Percentiles rank a stretch among this genome's conserved stretches.
These are phyloP conservation scores for Odontarrhena argentea DNA, from an alignment of 345 rosid species.

Conservation along the genomic window DNA sequence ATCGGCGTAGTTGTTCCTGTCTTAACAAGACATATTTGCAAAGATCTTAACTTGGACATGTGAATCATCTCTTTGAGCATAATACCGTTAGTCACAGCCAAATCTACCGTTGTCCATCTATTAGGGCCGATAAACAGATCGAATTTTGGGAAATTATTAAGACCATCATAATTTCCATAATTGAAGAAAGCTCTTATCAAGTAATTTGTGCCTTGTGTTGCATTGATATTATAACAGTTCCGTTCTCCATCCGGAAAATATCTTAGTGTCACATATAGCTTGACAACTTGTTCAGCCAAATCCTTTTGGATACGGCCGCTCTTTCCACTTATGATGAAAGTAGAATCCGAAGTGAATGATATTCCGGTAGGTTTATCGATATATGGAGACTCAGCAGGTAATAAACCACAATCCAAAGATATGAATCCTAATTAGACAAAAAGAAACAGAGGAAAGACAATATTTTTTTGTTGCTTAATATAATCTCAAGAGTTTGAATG, in stretches of 20 bases:
- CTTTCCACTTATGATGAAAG: constrained; percentile 28
- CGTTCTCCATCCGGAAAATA: constrained; percentile 24
- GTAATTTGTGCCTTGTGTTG: constrained; percentile 13
- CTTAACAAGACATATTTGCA: constrained; percentile 44
- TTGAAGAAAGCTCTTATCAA: constrained; percentile 8
- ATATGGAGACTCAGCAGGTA: constrained; percentile 21
- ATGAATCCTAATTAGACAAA: constrained; percentile 36
- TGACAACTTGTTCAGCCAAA: not conserved
- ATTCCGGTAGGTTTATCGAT: constrained; percentile 28
- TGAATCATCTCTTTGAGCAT: constrained; percentile 36
- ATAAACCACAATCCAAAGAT: constrained; percentile 45
- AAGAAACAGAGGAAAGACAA: not conserved
- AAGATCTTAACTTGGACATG: not conserved
- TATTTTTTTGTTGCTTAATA: not conserved
- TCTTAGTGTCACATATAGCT: constrained; percentile 3
- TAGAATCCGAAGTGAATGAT: constrained; percentile 39
- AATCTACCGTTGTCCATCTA: constrained; percentile 15
- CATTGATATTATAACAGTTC: constrained; percentile 19
- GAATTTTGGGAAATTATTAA: not conserved
- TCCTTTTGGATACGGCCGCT: not conserved
- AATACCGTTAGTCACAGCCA: not conserved
- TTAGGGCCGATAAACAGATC: constrained; percentile 28
- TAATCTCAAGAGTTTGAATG: not conserved
- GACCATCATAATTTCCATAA: constrained; percentile 25
- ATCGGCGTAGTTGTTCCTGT: constrained; percentile 44